Conservation (phyloP, 495 filamentous ascomycete species). For the Glarea lozoyensis region DNA sequence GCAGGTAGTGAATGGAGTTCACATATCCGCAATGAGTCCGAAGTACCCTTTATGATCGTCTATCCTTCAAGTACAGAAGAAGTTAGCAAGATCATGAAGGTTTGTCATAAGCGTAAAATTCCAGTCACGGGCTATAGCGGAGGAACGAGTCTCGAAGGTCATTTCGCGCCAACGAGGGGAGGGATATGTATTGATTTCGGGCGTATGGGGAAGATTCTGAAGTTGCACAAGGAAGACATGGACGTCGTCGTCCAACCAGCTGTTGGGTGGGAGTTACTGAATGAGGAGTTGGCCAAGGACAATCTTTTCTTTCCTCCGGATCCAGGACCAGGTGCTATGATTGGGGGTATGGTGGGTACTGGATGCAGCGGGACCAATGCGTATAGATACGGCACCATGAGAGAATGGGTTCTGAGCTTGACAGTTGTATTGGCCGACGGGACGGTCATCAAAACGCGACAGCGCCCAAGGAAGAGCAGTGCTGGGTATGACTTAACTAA, state of each 20-base stretch:
- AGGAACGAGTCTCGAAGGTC: slow-evolving; percentile 73
- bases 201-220: slow-evolving; percentile 65
- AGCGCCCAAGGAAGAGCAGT: slow-evolving; percentile 66
- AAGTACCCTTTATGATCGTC: slow-evolving; percentile 50
- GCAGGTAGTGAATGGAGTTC: slow-evolving; percentile 86
- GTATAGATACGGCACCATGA: slow-evolving; percentile 92
- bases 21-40: slow-evolving; percentile 43
- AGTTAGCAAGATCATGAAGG: slow-evolving; percentile 62
- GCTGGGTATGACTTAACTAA: slow-evolving; percentile 85
- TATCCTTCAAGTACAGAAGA: slow-evolving; percentile 60
- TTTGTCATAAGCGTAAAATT: slow-evolving; percentile 61
- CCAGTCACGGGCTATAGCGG: slow-evolving; percentile 71
- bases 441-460: slow-evolving; percentile 79
- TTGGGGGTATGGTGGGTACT: slow-evolving; percentile 93
- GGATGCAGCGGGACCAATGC: slow-evolving; percentile 92
- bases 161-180: slow-evolving; percentile 64
- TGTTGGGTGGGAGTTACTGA: slow-evolving; percentile 70
- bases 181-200: slow-evolving; percentile 73
- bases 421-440: slow-evolving; percentile 93
- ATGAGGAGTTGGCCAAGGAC: slow-evolving; percentile 58
- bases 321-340: slow-evolving; percentile 75
- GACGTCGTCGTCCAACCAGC: slow-evolving; percentile 78
- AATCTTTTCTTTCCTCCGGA: slow-evolving; percentile 79
- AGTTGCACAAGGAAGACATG: slow-evolving; percentile 62
- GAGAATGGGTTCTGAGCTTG: slow-evolving; percentile 85